phyloP scores from a whole-genome alignment of 1,139 yeast species.

The Candida pseudoviswanathii region DNA sequence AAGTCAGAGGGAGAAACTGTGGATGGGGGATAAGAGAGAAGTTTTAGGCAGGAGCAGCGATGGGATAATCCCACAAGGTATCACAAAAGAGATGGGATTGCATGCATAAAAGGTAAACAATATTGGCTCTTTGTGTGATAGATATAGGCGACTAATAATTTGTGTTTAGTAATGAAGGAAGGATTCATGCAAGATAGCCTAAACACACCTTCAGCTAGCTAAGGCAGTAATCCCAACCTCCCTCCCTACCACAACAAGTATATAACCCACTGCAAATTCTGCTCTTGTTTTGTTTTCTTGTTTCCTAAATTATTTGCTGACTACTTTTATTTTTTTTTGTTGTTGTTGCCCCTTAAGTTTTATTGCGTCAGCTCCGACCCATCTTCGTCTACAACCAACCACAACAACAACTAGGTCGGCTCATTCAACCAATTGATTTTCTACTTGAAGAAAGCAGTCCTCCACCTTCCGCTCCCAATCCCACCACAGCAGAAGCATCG shows the following conservation, averaged over 20 bases:
- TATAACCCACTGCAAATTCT: background rate
- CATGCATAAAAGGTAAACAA: background rate
- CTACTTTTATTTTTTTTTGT: background rate
- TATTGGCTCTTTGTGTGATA: background rate
- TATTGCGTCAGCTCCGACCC: background rate
- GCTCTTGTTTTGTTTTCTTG: background rate
- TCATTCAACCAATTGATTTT: background rate
- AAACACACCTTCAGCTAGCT: background rate
- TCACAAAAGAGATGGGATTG: background rate
- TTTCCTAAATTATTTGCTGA: background rate
- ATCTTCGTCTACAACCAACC: background rate
- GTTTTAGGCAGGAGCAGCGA: background rate
- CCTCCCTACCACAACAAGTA: background rate
- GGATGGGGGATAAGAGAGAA: background rate
- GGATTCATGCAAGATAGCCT: background rate
- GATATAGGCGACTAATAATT: slow-evolving; percentile 1
- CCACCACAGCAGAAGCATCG: too few relatives aligned
- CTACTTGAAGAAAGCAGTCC: background rate
- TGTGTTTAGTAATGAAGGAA: background rate
- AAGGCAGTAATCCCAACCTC: too few relatives aligned
- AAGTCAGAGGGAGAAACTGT: background rate
- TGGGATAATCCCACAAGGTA: background rate
- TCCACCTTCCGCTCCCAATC: too few relatives aligned
- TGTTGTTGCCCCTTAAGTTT: background rate
- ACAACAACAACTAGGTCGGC: background rate